Conservation (phyloP, 257 asterid species). For the Marsdenia floribunda region DNA sequence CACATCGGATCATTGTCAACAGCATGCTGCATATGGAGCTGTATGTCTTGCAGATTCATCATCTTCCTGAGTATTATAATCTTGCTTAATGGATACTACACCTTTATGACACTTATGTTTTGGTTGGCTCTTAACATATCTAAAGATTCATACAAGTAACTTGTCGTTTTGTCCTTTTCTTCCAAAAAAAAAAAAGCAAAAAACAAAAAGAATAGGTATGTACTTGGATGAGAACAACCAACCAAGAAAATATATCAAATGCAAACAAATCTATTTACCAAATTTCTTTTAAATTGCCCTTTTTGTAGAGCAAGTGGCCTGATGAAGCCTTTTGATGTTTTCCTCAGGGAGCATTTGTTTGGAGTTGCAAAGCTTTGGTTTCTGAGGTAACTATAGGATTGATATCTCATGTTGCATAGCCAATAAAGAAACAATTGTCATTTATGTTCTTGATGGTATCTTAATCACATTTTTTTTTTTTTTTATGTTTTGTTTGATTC, state of each 20-base stretch:
- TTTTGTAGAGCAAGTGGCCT: neutral
- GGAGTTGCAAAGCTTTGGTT: slow-evolving; percentile 95
- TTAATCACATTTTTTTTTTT: neutral
- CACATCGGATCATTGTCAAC: slow-evolving; percentile 82
- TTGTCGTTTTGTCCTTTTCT: neutral
- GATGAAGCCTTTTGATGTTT: neutral
- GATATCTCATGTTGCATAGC: slow-evolving; percentile 6
- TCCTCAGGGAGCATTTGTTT: slow-evolving; percentile 83
- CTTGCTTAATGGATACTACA: neutral
- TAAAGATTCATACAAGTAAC: neutral
- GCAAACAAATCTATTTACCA: neutral
- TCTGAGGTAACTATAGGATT: slow-evolving; percentile 60
- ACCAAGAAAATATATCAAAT: neutral
- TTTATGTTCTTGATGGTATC: neutral
- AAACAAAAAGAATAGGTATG: too few relatives aligned
- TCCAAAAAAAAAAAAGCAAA: neutral
- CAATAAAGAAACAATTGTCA: neutral
- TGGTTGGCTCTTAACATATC: too few relatives aligned
- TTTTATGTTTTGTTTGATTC: too few relatives aligned
- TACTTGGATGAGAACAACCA: neutral
- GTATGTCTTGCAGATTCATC: slow-evolving; percentile 36
- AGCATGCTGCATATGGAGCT: slow-evolving; percentile 87
- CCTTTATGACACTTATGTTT: neutral
- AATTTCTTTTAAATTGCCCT: neutral
- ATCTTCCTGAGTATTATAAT: neutral